These are phyloP conservation scores for Beta corolliflora DNA, from an alignment of 179 eudicot species.

Conservation along the genomic window DNA sequence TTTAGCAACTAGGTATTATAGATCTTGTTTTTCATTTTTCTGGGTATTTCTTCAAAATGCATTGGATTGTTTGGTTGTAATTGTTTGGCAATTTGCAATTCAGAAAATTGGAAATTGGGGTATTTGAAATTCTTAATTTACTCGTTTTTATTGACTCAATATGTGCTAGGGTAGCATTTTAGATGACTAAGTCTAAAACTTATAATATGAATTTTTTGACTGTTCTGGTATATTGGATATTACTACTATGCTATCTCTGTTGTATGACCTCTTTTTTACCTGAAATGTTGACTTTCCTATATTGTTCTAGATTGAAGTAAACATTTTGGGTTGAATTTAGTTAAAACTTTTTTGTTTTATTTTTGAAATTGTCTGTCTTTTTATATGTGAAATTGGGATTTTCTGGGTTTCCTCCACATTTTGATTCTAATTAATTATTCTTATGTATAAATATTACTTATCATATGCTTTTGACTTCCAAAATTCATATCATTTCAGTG, in stretches of 20 bases:
- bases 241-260: not conserved
- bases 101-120: not conserved
- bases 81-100: constrained; percentile 13
- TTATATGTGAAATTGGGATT: not conserved
- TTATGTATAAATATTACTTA: not conserved
- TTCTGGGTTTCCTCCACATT: not conserved
- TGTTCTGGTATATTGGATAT: not conserved
- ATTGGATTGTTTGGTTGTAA: not conserved
- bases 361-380: not conserved
- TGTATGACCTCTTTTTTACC: not conserved
- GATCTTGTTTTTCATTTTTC: constrained; percentile 9
- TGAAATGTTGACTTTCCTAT: constrained; percentile 4
- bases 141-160: not conserved
- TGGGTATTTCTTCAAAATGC: not conserved
- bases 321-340: not conserved
- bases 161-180: constrained; percentile 3
- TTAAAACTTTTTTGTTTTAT: not conserved
- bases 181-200: not conserved
- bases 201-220: not conserved
- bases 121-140: not conserved
- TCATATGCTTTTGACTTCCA: constrained; percentile 3
- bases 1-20: constrained; percentile 18
- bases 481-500: not conserved
- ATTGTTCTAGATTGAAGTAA: not conserved
- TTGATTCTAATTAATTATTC: not conserved